phyloP scores from a whole-genome alignment of 306 rosid species.

The Casuarina equisetifolia region DNA sequence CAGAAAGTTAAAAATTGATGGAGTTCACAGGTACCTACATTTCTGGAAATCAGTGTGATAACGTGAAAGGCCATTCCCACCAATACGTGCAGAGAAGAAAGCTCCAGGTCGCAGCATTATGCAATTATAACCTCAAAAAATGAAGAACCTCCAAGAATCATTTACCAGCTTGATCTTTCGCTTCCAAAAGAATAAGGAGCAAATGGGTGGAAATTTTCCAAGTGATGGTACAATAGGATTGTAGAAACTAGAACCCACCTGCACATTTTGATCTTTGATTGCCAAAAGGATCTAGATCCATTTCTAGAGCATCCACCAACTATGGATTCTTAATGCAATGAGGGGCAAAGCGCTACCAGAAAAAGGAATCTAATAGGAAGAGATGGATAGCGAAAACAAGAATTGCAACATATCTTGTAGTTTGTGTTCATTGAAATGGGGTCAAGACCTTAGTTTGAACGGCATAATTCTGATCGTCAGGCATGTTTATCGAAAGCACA shows the following conservation, averaged over 20 bases:
- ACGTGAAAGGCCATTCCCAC: slow-evolving; percentile 81
- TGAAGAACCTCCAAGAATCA: neutral
- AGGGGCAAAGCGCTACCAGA: slow-evolving; percentile 38
- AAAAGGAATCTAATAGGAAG: too few relatives aligned
- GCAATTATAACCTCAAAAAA: slow-evolving; percentile 4
- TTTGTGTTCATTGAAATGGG: neutral
- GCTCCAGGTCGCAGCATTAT: slow-evolving; percentile 45
- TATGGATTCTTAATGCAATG: slow-evolving; percentile 87
- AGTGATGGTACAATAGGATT: neutral
- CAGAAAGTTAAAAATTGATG: slow-evolving; percentile 1
- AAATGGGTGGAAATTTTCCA: neutral
- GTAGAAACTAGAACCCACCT: slow-evolving; percentile 44
- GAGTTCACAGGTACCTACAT: slow-evolving; percentile 53
- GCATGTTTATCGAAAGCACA: neutral
- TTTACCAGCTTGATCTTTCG: neutral
- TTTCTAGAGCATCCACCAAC: slow-evolving; percentile 52
- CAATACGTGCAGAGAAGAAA: slow-evolving; percentile 50
- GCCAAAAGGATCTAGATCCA: slow-evolving; percentile 64
- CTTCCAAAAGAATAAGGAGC: neutral
- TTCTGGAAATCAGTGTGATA: slow-evolving; percentile 87
- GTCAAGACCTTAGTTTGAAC: neutral
- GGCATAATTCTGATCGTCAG: neutral
- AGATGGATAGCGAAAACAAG: neutral
- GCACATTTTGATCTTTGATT: slow-evolving; percentile 85
- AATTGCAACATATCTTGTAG: neutral